Evolutionary conservation across 768 basidiomycete species (phyloP).

Genomic region (Porphyrellus cyaneotinctus): DNA sequence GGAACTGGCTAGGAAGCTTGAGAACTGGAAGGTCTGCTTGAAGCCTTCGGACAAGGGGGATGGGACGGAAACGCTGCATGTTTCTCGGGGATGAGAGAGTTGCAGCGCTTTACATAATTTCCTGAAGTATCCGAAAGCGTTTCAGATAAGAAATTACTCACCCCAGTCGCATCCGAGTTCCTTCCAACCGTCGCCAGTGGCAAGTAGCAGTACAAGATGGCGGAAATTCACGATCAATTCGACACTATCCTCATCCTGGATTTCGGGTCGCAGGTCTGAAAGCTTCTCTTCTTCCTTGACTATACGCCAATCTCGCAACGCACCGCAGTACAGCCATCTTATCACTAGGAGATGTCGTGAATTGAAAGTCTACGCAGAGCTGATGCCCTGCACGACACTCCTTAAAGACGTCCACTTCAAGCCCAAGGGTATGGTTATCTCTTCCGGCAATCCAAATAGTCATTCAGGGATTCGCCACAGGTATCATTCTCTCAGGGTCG

Average conservation of each 20-base stretch:
- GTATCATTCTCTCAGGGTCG: slow-evolving; percentile 95
- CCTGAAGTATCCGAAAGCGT: not conserved
- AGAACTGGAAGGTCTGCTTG: slow-evolving; percentile 7
- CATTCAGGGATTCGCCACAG: slow-evolving; percentile 33
- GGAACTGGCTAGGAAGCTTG: slow-evolving; percentile 2
- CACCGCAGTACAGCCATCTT: slow-evolving; percentile 84
- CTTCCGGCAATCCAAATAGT: not conserved
- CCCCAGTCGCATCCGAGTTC: not conserved
- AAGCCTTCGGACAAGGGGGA: not conserved
- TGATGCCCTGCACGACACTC: slow-evolving; percentile 94
- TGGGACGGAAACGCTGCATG: slow-evolving; percentile 3
- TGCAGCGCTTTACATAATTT: not conserved
- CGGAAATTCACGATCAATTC: slow-evolving; percentile 92
- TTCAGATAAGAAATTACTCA: not conserved
- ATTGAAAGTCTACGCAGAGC: slow-evolving; percentile 94
- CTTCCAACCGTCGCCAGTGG: not conserved
- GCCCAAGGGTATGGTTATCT: slow-evolving; percentile 71
- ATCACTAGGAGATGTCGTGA: slow-evolving; percentile 98
- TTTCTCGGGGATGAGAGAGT: not conserved
- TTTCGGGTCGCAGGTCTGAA: slow-evolving; percentile 89
- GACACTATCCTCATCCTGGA: slow-evolving; percentile 95
- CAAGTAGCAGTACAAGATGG: slow-evolving; percentile 44
- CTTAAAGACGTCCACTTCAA: slow-evolving; percentile 86
- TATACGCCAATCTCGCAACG: slow-evolving; percentile 1
- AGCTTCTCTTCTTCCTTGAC: slow-evolving; percentile 5